Evolutionary conservation across 2,329 filamentous ascomycete genomes (phyloP).

Genomic region (Fusarium subglutinans): DNA sequence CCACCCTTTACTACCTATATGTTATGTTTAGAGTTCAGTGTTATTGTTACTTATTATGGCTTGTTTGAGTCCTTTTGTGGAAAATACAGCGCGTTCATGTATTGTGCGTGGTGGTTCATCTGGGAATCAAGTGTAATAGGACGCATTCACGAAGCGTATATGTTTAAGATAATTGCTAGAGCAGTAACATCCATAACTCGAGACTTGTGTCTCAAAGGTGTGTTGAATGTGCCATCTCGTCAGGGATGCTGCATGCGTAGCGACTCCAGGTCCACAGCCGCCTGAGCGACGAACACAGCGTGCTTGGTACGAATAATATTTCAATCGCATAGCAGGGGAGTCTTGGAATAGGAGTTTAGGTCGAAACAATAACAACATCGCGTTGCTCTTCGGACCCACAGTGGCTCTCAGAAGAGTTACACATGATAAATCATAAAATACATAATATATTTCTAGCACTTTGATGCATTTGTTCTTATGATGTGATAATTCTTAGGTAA

Average conservation of each 20-base stretch:
- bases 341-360: not conserved
- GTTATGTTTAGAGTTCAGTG: constrained; percentile 17
- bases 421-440: not conserved
- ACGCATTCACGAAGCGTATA: not conserved
- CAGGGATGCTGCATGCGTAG: not conserved
- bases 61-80: constrained; percentile 18
- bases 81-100: constrained; percentile 12
- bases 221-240: not conserved
- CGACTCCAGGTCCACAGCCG: not conserved
- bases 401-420: not conserved
- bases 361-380: not conserved
- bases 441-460: too few species aligned
- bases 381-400: not conserved
- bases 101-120: not conserved
- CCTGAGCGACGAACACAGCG: not conserved
- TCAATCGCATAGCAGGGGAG: not conserved
- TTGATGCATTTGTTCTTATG: not conserved
- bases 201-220: not conserved
- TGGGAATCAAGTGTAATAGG: not conserved
- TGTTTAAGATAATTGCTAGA: not conserved
- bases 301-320: not conserved
- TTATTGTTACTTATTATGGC: constrained; percentile 15
- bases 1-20: not conserved
- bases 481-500: not conserved
- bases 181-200: not conserved